These are phyloP conservation scores for Closterium sp. DNA, from an alignment of 139 green algal species.

Conservation along the genomic window DNA sequence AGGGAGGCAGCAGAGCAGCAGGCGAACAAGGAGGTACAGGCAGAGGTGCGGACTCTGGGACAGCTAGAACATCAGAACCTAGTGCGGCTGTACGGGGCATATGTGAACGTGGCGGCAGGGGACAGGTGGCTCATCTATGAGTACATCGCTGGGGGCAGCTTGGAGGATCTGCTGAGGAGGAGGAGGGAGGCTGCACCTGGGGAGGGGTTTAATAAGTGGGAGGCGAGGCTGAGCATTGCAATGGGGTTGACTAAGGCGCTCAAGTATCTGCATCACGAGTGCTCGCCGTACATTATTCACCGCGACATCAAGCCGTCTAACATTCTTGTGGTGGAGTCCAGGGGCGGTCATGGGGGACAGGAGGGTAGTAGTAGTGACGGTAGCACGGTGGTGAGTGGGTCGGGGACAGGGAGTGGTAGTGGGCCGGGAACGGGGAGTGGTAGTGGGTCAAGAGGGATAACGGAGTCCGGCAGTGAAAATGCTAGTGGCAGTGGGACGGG, in stretches of 20 bases:
- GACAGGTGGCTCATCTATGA: slow-evolving; percentile 21
- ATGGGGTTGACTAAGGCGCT: background rate
- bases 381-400: background rate
- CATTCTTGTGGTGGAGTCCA: background rate
- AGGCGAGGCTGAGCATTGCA: background rate
- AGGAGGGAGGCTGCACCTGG: background rate
- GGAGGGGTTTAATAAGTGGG: background rate
- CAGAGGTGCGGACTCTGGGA: slow-evolving; percentile 23
- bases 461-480: background rate
- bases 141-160: slow-evolving; percentile 8
- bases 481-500: background rate
- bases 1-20: background rate
- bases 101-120: background rate
- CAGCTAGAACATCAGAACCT: slow-evolving; percentile 22
- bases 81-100: slow-evolving; percentile 16
- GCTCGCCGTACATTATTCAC: background rate
- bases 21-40: slow-evolving; percentile 2
- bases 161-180: background rate
- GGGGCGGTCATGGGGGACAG: background rate
- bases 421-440: background rate
- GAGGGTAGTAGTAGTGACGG: background rate
- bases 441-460: background rate
- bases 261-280: background rate
- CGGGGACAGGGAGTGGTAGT: background rate
- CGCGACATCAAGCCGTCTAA: background rate